Evolutionary conservation across 1,284 basidiomycete genomes (phyloP).

Genomic region (Limonomyces culmigenus): DNA sequence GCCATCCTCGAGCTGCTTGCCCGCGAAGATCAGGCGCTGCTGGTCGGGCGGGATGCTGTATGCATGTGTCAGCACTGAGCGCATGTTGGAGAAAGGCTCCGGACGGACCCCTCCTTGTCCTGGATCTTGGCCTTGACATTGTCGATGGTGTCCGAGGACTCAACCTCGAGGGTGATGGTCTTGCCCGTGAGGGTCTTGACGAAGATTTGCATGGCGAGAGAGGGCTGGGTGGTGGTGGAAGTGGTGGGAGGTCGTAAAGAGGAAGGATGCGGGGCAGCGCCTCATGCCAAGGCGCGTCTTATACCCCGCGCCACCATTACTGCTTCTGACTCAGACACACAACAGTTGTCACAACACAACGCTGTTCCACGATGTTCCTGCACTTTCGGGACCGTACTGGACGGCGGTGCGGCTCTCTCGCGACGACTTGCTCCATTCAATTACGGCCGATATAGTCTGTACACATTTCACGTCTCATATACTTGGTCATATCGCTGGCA

Average conservation of each 20-base stretch:
- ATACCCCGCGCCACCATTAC: too few relatives aligned
- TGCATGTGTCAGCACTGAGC: not conserved
- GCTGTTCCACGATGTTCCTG: too few relatives aligned
- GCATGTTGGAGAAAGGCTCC: not conserved
- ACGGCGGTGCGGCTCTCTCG: too few relatives aligned
- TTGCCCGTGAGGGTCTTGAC: slow-evolving; percentile 79
- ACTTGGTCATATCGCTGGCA: too few relatives aligned
- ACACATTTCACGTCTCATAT: too few relatives aligned
- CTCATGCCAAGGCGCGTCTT: not conserved
- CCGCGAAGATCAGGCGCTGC: slow-evolving; percentile 63
- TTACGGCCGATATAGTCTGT: too few relatives aligned
- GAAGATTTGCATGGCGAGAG: slow-evolving; percentile 58
- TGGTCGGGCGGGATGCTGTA: slow-evolving; percentile 69
- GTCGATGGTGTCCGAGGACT: slow-evolving; percentile 74
- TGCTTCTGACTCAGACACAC: too few relatives aligned
- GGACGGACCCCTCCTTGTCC: slow-evolving; percentile 52
- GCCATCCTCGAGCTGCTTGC: slow-evolving; percentile 62
- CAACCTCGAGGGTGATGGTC: slow-evolving; percentile 80
- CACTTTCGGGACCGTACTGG: too few relatives aligned
- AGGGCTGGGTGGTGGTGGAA: slow-evolving; percentile 6
- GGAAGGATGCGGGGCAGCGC: not conserved
- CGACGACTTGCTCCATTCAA: too few relatives aligned
- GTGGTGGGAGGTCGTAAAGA: slow-evolving; percentile 1
- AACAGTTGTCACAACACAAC: too few relatives aligned
- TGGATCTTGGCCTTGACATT: slow-evolving; percentile 70